Evolutionary conservation across 148 eudicot genomes (phyloP), one percentile per base, ranked within the genome.

Genomic region (Amaranthus cruentus): DNA sequence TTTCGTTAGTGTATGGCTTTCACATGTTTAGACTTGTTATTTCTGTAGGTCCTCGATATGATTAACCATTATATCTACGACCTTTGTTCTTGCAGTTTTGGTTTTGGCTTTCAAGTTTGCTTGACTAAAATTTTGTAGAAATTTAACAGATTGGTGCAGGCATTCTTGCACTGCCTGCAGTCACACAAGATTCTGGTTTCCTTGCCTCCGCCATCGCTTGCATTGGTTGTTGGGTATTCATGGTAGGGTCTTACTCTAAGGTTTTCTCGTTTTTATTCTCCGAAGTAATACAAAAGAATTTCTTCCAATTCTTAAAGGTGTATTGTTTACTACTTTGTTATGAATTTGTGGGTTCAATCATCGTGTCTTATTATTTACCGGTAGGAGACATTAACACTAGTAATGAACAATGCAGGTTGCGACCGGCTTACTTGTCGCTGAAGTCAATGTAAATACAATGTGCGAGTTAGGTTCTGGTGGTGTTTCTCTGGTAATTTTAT

Each of bases 371-470:
- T 71, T 10, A 55, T 54, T 13, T 65, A 28, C 51, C 43, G 47
- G 21, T 62, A 56, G 6, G 18, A 56, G 55, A 13, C 13, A 55
- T 54, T 62, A 53, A 28, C 15, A 5, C 18, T 57, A 49, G 4
- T 61, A 57, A n/a, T 59, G 66, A 74, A 75, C 55, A 18, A 56
- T 81, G 81, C 85, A 94, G 98, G 96, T 94, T 75, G 86, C 81
- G 67, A 91, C 97, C 72, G 97, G 98, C 73, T 82, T 94, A 84
- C 88, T 91, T 28, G 59, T 94, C 74, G 97, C 97, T 76, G 98
- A 94, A 88, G 97, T 89, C 61, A 94, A 94, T 84, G 88, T 94
- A 76, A 91, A 89, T 72, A 94, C 97, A 43, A 94, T 94, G 98
- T 87, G 96, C 74, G 97, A 94, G 79, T 81, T 89, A 66, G 98